Percentiles rank a stretch among this genome's conserved stretches.
Conservation (phyloP, 129 eudicot genomes). For the Erigeron canadensis region DNA sequence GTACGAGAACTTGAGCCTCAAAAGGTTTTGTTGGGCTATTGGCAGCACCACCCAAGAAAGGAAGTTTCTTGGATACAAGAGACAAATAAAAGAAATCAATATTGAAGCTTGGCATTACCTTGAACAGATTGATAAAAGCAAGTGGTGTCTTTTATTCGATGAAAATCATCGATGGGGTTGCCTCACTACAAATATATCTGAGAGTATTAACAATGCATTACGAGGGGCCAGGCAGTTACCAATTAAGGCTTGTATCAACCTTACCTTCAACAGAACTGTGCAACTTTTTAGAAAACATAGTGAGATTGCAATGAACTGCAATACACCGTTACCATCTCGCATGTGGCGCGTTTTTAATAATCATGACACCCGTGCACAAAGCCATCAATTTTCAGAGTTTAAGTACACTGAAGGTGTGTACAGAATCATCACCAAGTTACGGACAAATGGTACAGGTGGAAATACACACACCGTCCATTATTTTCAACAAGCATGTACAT, state of each 20-base stretch:
- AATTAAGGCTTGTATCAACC: neutral
- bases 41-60: neutral
- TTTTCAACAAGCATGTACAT: neutral
- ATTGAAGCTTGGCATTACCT: neutral
- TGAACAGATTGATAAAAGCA: neutral
- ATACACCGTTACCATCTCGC: neutral
- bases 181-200: neutral
- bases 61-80: neutral
- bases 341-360: too few species aligned
- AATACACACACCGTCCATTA: slow-evolving; percentile 6
- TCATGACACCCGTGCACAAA: neutral
- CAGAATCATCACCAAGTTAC: too few species aligned
- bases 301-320: neutral
- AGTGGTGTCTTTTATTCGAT: neutral
- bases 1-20: neutral
- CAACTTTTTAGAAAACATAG: neutral
- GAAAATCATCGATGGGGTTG: neutral
- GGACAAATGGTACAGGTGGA: neutral
- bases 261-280: neutral
- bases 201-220: slow-evolving; percentile 1
- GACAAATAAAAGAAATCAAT: neutral
- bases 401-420: neutral
- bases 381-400: too few species aligned
- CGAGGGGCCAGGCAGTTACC: neutral
- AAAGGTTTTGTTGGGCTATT: neutral